Conservation (phyloP, 345 rosid species). For the Gossypium australe region DNA sequence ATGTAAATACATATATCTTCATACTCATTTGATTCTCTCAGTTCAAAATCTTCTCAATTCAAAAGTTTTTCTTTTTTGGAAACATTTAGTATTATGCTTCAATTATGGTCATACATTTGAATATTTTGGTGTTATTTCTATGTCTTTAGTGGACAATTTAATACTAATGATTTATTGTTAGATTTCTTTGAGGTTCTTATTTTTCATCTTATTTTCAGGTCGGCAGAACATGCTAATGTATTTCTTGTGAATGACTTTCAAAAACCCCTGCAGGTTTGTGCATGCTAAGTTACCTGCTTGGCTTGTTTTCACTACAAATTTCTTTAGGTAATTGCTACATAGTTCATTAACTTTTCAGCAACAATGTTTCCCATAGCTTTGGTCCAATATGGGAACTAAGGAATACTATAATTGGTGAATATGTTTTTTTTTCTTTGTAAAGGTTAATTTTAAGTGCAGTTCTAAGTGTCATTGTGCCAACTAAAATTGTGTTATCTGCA, state of each 20-base stretch:
- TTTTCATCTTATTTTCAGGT: conserved; percentile 44
- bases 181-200: conserved; percentile 10
- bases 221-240: conserved; percentile 83
- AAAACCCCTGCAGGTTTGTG: conserved; percentile 78
- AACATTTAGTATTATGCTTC: not conserved
- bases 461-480: not conserved
- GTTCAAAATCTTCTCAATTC: not conserved
- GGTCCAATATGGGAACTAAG: not conserved
- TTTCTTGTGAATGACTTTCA: conserved; percentile 85
- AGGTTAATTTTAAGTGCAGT: not conserved
- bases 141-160: not conserved
- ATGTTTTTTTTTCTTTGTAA: not conserved
- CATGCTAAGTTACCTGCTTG: conserved; percentile 7
- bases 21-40: not conserved
- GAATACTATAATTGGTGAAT: not conserved
- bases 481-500: not conserved
- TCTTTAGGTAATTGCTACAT: not conserved
- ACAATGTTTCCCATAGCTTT: not conserved
- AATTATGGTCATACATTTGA: not conserved
- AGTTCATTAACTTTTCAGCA: not conserved
- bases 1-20: not conserved
- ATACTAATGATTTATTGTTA: not conserved
- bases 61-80: not conserved
- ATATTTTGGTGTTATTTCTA: conserved; percentile 8
- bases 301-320: not conserved